Evolutionary conservation across 1,284 basidiomycete genomes (phyloP), one percentile per base, ranked within the genome.

Genomic region (Pseudozyma sp.): DNA sequence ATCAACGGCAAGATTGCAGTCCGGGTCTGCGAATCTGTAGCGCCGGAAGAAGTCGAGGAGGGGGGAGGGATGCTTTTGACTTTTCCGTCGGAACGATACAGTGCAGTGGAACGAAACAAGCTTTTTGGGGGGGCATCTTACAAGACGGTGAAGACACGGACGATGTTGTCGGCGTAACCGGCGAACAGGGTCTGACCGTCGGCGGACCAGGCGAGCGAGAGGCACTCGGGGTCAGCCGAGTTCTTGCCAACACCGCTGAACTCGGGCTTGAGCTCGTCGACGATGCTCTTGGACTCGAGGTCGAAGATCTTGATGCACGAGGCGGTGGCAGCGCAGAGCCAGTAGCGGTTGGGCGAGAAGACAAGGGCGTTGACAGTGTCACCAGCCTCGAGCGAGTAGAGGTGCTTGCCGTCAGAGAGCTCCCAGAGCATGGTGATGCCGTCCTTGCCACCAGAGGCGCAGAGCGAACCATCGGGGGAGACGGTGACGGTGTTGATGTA

Each of bases 371-470:
- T 99, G 90, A 99, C 94, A 81, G 94, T 89, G 87, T 99, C 94
- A 79, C 95, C 95, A 58, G 97, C 97, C 87, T 99, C 97, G 76
- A 99, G 92, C 68, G 94, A 97, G 90, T 99, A 99, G 84, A 99
- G 91, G 90, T 99, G 96, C 89, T 99, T 99, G 89, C 94, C 95
- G 88, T 99, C 97, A 87, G 98, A 98, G 81, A 99, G 89, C 87
- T 99, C 97, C 97, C 96, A 99, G 75, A 99, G 92, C 97, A 99
- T 99, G 85, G 95, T 97, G 87, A 99, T 96, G 54, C 81, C 79
- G 78, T 99, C 97, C 88, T 98, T 98, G 84, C 97, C 97, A 85
- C 97, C 97, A 50, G 97, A 99, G 57, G 97, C 97, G 84, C 96
- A 96, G 84, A 99, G 91, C 52, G 97, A 99, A 78, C 97, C 97